phyloP scores from a whole-genome alignment of 352 stramenopile genomes.

The Pythium pectinolyticum region DNA sequence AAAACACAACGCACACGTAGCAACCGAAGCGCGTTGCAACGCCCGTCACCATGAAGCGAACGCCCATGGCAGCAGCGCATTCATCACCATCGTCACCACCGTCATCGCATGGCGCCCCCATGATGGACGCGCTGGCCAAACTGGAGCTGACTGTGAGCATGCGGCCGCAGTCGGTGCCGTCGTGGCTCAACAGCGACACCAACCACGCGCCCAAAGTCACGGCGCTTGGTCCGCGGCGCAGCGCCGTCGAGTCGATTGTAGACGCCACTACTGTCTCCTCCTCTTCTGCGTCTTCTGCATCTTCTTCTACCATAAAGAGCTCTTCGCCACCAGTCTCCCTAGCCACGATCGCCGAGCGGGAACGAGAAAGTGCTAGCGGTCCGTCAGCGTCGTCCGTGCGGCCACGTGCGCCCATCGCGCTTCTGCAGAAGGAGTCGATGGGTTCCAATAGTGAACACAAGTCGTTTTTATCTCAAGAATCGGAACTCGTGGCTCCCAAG shows the following conservation, averaged over 20 bases:
- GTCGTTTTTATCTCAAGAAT: constrained; percentile 47
- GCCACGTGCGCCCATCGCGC: constrained; percentile 53
- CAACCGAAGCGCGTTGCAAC: neutral
- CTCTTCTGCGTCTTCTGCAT: neutral
- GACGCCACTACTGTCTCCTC: constrained; percentile 25
- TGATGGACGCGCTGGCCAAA: constrained; percentile 62
- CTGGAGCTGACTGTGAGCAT: constrained; percentile 75
- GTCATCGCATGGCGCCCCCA: constrained; percentile 22
- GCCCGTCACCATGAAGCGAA: neutral
- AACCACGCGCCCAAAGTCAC: constrained; percentile 68
- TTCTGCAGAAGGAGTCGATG: constrained; percentile 44
- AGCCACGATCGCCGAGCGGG: constrained; percentile 14
- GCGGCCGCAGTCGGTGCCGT: constrained; percentile 67
- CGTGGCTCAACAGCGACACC: constrained; percentile 72
- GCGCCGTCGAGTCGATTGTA: constrained; percentile 55
- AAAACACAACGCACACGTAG: neutral
- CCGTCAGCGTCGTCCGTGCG: constrained; percentile 40
- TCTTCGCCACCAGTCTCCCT: neutral
- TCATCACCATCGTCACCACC: neutral
- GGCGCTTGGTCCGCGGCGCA: constrained; percentile 48
- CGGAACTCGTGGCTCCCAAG: constrained; percentile 41
- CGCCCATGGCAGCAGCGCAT: neutral
- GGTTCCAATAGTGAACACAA: constrained; percentile 23
- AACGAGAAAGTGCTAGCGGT: constrained; percentile 22
- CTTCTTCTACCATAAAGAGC: neutral